phyloP scores from a whole-genome alignment of 192 early-diverging fungal genomes.

The Coemansia guatemalensis region DNA sequence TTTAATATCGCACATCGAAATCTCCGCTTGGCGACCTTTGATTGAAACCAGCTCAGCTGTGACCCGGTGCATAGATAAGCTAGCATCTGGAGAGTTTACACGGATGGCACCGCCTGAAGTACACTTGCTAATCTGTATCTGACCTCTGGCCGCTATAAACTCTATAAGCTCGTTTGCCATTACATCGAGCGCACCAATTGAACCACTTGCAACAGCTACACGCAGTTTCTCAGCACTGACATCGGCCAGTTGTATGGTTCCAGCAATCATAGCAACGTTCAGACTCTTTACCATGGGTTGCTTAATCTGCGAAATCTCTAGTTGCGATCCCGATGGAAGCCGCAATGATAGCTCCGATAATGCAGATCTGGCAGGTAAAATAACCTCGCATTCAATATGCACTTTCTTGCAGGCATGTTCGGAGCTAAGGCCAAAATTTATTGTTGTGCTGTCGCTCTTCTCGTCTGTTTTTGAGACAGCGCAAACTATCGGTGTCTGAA shows the following conservation, averaged over 20 bases:
- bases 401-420: neutral
- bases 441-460: neutral
- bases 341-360: slow-evolving; percentile 10
- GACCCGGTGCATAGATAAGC: slow-evolving; percentile 1
- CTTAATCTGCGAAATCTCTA: slow-evolving; percentile 7
- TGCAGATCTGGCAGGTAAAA: neutral
- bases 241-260: slow-evolving; percentile 5
- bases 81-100: slow-evolving; percentile 14
- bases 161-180: slow-evolving; percentile 3
- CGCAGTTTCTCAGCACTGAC: slow-evolving; percentile 11
- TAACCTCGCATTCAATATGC: slow-evolving; percentile 10
- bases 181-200: slow-evolving; percentile 8
- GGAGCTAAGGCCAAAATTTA: neutral
- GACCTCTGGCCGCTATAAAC: slow-evolving; percentile 23
- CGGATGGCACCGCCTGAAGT: slow-evolving; percentile 10
- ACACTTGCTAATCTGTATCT: slow-evolving; percentile 12
- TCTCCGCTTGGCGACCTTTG: neutral
- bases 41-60: neutral
- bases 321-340: slow-evolving; percentile 24
- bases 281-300: slow-evolving; percentile 2
- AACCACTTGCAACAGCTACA: slow-evolving; percentile 26
- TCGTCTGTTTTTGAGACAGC: neutral
- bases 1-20: neutral
- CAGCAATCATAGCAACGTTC: slow-evolving; percentile 28
- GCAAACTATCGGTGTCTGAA: neutral